Conservation (phyloP, 768 basidiomycete genomes). For the Gymnopilus junonius region DNA sequence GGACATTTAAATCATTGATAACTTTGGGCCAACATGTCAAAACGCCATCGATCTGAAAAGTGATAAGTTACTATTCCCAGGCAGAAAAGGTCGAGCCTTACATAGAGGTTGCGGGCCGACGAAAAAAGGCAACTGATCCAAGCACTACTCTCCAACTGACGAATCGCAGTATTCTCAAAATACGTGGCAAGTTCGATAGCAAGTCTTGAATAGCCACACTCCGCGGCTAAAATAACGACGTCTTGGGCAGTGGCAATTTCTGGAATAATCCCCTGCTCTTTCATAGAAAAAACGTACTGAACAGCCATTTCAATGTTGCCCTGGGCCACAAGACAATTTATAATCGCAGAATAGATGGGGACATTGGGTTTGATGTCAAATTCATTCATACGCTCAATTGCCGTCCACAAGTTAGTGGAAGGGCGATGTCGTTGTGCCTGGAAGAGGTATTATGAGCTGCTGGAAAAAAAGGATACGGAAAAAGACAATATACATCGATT, state of each 20-base stretch:
- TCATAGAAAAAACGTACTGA: conserved; percentile 64
- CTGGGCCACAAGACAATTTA: conserved; percentile 47
- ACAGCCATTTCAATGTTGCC: conserved; percentile 71
- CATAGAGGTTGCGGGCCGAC: conserved; percentile 69
- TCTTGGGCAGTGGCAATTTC: conserved; percentile 51
- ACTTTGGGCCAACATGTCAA: conserved; percentile 62
- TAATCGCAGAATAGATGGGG: conserved; percentile 56
- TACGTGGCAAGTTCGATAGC: conserved; percentile 71
- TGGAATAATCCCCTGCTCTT: conserved; percentile 50
- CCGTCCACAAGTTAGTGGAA: conserved; percentile 47
- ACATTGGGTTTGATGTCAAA: conserved; percentile 53
- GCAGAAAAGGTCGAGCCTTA: conserved; percentile 31
- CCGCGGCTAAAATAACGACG: conserved; percentile 58
- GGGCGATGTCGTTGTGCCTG: conserved; percentile 51
- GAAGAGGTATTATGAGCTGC: neutral
- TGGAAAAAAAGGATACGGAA: neutral
- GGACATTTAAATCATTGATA: conserved; percentile 52
- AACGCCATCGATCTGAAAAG: conserved; percentile 69
- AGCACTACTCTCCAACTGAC: conserved; percentile 52
- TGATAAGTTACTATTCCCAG: neutral
- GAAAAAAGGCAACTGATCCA: conserved; percentile 75
- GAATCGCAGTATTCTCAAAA: conserved; percentile 59
- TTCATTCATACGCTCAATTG: conserved; percentile 60
- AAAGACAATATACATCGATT: conserved; percentile 51
- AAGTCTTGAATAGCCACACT: conserved; percentile 59